Percentiles rank a stretch among this genome's conserved stretches.
phyloP scores from a whole-genome alignment of 306 rosid genomes.

The Quercus bicolor region DNA sequence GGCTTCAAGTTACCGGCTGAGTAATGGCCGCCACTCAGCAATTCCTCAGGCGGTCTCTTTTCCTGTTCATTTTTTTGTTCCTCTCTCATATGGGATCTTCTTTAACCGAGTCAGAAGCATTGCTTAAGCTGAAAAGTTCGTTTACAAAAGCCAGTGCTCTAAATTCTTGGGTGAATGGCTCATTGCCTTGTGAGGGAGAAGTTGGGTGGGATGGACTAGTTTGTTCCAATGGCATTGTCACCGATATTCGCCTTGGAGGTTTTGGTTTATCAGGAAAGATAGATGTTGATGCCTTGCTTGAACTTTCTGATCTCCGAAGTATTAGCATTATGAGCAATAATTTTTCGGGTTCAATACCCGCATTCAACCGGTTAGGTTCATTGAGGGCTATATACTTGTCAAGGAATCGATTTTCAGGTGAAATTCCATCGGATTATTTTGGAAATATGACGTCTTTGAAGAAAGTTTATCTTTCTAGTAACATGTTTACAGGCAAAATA shows the following conservation, averaged over 20 bases:
- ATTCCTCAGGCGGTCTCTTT: conserved; percentile 23
- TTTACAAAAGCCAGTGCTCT: conserved; percentile 38
- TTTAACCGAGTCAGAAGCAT: conserved; percentile 50
- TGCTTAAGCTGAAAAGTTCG: conserved; percentile 47
- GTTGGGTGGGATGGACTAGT: conserved; percentile 50
- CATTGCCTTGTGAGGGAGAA: conserved; percentile 37
- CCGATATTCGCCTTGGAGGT: conserved; percentile 50
- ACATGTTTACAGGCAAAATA: conserved; percentile 52
- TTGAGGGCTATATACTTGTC: conserved; percentile 56
- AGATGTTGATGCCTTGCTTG: conserved; percentile 39
- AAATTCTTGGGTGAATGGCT: conserved; percentile 35
- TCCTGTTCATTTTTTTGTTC: conserved; percentile 17
- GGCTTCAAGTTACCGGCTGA: conserved; percentile 14
- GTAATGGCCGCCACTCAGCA: conserved; percentile 50
- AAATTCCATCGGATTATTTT: conserved; percentile 52
- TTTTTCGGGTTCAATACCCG: conserved; percentile 66
- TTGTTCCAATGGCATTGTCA: conserved; percentile 43
- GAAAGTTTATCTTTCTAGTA: conserved; percentile 57
- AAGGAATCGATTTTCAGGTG: conserved; percentile 62
- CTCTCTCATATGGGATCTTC: conserved; percentile 24
- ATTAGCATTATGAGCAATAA: conserved; percentile 52
- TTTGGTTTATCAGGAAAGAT: conserved; percentile 45
- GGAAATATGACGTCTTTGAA: conserved; percentile 52
- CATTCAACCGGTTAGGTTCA: conserved; percentile 44
- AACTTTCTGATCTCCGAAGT: conserved; percentile 40